A percentile compares a stretch with the other conserved stretches of the same genome.
Evolutionary conservation across 2,329 filamentous ascomycete genomes (phyloP).

Genomic region (Botrytis squamosa): DNA sequence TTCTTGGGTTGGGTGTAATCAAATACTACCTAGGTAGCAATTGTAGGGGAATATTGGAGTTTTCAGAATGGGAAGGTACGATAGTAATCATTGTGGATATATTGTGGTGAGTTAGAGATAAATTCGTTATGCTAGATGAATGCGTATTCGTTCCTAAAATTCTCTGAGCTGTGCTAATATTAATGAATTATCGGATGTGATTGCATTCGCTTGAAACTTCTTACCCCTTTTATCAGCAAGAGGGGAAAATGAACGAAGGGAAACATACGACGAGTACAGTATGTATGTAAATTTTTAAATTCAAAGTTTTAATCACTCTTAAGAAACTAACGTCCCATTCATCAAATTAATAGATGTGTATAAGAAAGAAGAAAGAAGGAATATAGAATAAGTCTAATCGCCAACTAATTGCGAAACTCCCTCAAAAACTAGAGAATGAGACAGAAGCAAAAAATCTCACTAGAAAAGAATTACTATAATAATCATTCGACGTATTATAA

Average conservation of each 20-base stretch:
- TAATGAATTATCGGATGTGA: not conserved
- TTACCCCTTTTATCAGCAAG: not conserved
- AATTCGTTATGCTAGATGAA: too few species aligned
- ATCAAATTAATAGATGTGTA: not conserved
- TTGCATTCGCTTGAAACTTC: not conserved
- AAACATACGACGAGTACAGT: not conserved
- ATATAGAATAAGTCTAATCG: too few species aligned
- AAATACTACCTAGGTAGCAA: not conserved
- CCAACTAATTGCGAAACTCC: too few species aligned
- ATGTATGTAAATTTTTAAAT: not conserved
- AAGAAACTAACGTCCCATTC: not conserved
- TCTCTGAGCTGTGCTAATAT: too few species aligned
- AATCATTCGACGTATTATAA: not conserved
- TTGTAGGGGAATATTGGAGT: not conserved
- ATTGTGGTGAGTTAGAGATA: fast-evolving
- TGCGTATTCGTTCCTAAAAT: too few species aligned
- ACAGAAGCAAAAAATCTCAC: too few species aligned
- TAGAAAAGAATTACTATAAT: too few species aligned
- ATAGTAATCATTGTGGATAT: fast-evolving
- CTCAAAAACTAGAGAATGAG: too few species aligned
- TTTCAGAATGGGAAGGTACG: not conserved
- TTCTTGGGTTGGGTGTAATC: not conserved
- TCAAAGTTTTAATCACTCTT: not conserved
- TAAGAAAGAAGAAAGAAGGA: not conserved
- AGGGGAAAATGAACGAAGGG: not conserved